These are phyloP conservation scores for Saccharomycopsis microspora DNA, from an alignment of 805 yeast genomes.

Conservation along the genomic window DNA sequence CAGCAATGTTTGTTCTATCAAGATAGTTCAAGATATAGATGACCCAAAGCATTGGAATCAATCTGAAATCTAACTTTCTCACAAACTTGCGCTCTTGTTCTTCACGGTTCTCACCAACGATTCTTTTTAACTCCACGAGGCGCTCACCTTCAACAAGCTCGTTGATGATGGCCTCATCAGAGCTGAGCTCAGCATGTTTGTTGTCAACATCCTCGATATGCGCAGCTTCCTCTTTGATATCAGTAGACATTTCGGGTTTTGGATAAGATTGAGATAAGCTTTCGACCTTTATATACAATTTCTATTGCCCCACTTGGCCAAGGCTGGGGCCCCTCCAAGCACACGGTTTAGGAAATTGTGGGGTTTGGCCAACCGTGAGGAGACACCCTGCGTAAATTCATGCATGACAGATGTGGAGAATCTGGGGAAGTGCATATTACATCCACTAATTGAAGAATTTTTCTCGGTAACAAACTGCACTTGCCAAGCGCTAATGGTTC, in stretches of 20 bases:
- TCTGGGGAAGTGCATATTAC: no score
- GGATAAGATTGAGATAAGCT: background rate
- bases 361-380: no score
- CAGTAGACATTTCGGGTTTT: background rate
- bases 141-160: background rate
- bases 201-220: conserved; percentile 1
- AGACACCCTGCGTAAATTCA: no score
- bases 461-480: no score
- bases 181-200: background rate
- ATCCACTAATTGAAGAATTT: no score
- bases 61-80: conserved; percentile 36
- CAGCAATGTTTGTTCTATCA: conserved; percentile 38
- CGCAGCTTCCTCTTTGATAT: background rate
- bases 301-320: no score
- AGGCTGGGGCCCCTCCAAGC: no score
- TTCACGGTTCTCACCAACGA: conserved; percentile 30
- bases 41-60: conserved; percentile 37
- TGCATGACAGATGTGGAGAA: no score
- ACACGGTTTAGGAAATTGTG: no score
- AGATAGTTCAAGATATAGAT: conserved; percentile 41
- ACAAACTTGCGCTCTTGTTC: conserved; percentile 31
- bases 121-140: conserved; percentile 2
- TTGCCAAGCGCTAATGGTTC: no score
- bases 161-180: background rate
- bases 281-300: no score